These are phyloP conservation scores for Inonotus hispidus DNA, from an alignment of 1,284 basidiomycete species.

Conservation along the genomic window DNA sequence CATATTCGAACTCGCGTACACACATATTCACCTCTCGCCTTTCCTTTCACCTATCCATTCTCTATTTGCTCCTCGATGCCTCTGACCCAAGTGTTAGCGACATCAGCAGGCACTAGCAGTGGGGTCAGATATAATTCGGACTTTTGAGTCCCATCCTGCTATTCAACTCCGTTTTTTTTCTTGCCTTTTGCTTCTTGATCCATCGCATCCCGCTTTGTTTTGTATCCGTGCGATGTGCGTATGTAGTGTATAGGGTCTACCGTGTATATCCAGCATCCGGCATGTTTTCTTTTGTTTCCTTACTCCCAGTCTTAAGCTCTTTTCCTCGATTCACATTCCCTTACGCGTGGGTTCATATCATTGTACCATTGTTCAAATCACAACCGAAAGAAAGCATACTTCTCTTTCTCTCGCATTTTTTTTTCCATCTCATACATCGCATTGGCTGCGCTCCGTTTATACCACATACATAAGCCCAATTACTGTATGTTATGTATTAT, in stretches of 20 bases:
- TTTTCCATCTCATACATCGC: no score
- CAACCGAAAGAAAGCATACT: neutral
- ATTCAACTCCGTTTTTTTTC: no score
- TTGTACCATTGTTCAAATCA: neutral
- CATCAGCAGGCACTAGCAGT: neutral
- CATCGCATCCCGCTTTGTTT: neutral
- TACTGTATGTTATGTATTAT: no score
- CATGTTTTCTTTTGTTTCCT: neutral
- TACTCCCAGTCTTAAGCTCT: neutral
- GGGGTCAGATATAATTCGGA: no score
- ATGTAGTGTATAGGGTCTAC: neutral
- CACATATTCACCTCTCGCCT: neutral
- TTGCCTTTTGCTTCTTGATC: neutral
- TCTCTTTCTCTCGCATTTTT: no score
- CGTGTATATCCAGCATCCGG: neutral
- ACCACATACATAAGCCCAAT: no score
- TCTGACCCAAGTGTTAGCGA: neutral
- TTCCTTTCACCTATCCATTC: neutral
- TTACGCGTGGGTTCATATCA: neutral
- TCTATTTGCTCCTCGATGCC: neutral
- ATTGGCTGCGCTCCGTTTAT: no score
- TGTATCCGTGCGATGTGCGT: neutral
- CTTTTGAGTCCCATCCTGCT: no score
- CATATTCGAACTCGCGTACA: neutral
- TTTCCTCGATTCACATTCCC: neutral